Evolutionary conservation across 495 filamentous ascomycete genomes (phyloP).

Genomic region (Tuber melanosporum): DNA sequence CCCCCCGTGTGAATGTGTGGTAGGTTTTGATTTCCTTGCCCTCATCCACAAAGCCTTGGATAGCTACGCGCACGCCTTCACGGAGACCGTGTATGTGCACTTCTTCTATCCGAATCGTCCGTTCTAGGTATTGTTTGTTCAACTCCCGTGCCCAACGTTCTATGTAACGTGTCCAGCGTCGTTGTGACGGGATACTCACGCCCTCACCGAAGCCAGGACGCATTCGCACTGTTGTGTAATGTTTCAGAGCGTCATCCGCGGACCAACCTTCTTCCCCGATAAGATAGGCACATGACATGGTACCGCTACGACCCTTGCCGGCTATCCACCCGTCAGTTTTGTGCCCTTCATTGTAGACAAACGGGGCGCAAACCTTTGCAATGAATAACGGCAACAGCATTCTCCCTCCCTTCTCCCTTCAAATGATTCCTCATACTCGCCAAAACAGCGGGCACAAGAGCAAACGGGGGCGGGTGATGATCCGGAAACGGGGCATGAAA

Average conservation of each 20-base stretch:
- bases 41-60: slow-evolving; percentile 80
- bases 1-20: slow-evolving; percentile 68
- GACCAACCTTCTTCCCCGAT: slow-evolving; percentile 87
- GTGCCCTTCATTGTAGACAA: background rate
- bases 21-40: slow-evolving; percentile 78
- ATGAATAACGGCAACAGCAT: slow-evolving; percentile 79
- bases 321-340: slow-evolving; percentile 46
- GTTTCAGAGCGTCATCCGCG: slow-evolving; percentile 64
- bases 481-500: slow-evolving; percentile 93
- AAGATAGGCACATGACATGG: slow-evolving; percentile 75
- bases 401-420: slow-evolving; percentile 17
- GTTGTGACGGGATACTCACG: slow-evolving; percentile 87
- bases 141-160: slow-evolving; percentile 67
- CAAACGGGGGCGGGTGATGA: slow-evolving; percentile 93
- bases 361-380: slow-evolving; percentile 56
- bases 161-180: slow-evolving; percentile 83
- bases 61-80: slow-evolving; percentile 77
- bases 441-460: slow-evolving; percentile 77
- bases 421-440: slow-evolving; percentile 68
- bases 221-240: slow-evolving; percentile 87
- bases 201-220: slow-evolving; percentile 77
- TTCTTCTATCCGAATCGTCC: slow-evolving; percentile 76
- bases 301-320: slow-evolving; percentile 91
- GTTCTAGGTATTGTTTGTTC: slow-evolving; percentile 71
- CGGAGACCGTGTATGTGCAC: slow-evolving; percentile 84